Evolutionary conservation across 225 moss, liverwort and hornwort genomes (phyloP).

Genomic region (Marchantia polymorpha): DNA sequence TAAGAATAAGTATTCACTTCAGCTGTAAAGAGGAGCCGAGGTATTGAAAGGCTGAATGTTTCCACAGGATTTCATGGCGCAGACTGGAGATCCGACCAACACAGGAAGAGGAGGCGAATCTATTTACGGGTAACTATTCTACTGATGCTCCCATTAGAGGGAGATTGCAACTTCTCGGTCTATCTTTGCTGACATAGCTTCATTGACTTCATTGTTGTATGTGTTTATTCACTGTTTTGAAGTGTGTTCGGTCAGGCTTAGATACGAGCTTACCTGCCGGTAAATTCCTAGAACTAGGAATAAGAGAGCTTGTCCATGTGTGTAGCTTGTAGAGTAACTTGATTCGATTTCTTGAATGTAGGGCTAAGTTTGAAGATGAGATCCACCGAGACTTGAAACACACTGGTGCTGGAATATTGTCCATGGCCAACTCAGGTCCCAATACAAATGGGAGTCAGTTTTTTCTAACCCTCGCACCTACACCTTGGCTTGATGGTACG

Average conservation of each 20-base stretch:
- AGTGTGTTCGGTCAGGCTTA: not conserved
- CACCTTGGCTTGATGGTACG: slow-evolving; percentile 95
- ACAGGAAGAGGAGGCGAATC: slow-evolving; percentile 99
- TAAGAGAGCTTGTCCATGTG: not conserved
- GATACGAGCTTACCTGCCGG: not conserved
- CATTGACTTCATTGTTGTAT: not conserved
- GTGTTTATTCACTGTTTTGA: not conserved
- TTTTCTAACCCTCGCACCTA: slow-evolving; percentile 77
- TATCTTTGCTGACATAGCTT: not conserved
- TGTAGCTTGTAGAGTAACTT: not conserved
- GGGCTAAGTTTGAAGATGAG: slow-evolving; percentile 93
- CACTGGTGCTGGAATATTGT: slow-evolving; percentile 90
- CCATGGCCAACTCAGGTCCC: slow-evolving; percentile 97
- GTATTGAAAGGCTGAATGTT: not conserved
- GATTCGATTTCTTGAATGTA: too few species aligned
- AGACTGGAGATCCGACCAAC: slow-evolving; percentile 94
- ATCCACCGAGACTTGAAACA: slow-evolving; percentile 86
- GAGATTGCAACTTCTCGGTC: not conserved
- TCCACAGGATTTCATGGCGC: slow-evolving; percentile 88
- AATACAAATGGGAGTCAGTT: slow-evolving; percentile 97
- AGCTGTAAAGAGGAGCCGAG: not conserved
- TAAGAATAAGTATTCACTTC: not conserved
- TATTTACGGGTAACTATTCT: slow-evolving; percentile 65
- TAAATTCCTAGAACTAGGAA: not conserved
- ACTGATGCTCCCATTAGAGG: not conserved